Evolutionary conservation across 2,329 filamentous ascomycete genomes (phyloP).

Genomic region (Saccharata proteae): DNA sequence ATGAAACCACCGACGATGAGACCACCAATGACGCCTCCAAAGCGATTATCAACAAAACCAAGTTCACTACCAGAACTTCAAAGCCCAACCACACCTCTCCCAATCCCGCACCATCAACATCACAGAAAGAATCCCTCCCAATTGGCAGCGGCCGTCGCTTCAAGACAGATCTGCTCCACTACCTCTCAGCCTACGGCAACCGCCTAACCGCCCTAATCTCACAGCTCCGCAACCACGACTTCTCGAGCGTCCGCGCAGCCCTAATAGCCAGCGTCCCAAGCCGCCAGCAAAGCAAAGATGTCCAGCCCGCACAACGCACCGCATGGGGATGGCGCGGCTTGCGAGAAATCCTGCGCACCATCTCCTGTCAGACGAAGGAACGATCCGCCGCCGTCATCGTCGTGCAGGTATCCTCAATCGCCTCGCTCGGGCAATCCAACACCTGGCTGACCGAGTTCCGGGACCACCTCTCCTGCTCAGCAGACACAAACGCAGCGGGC

Average conservation of each 20-base stretch:
- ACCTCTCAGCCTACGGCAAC: slow-evolving; percentile 58
- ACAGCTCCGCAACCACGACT: slow-evolving; percentile 53
- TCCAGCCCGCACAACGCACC: slow-evolving; percentile 36
- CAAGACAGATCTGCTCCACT: slow-evolving; percentile 62
- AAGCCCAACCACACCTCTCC: slow-evolving; percentile 7
- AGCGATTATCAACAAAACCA: background rate
- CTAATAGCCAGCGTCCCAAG: slow-evolving; percentile 72
- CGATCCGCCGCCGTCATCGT: slow-evolving; percentile 30
- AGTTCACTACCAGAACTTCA: background rate
- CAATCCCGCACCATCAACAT: background rate
- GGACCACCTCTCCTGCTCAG: slow-evolving; percentile 22
- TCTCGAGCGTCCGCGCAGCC: slow-evolving; percentile 53
- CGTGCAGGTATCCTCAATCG: slow-evolving; percentile 67
- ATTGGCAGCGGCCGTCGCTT: slow-evolving; percentile 58
- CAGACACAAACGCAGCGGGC: background rate
- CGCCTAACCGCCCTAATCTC: slow-evolving; percentile 43
- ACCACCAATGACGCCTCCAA: too few relatives aligned
- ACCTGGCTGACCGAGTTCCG: slow-evolving; percentile 60
- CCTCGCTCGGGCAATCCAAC: slow-evolving; percentile 58
- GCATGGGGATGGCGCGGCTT: slow-evolving; percentile 69
- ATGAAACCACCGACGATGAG: too few relatives aligned
- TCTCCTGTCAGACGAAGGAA: slow-evolving; percentile 30
- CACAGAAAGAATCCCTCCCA: slow-evolving; percentile 9
- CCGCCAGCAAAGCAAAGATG: slow-evolving; percentile 38
- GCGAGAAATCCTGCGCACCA: slow-evolving; percentile 42